Base-by-base conservation (phyloP, 495 filamentous ascomycete genomes). In the Barbatosphaeria neglecta region DNA sequence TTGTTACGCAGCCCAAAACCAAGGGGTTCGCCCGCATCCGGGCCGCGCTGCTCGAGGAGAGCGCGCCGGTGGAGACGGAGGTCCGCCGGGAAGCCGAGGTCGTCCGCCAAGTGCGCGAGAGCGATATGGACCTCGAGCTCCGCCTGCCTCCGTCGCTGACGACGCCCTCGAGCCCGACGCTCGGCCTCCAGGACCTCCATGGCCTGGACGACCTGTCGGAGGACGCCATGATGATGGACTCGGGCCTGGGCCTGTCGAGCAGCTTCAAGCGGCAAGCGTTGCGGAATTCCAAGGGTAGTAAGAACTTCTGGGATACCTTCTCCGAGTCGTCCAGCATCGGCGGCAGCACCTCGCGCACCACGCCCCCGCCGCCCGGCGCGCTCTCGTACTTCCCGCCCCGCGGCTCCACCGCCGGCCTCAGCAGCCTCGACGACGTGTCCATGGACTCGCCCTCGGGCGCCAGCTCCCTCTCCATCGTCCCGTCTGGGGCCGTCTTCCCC, bases 11-110 rank as follows among this genome's bases (percentile, higher is more conserved):
- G 84, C 92, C 92, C 15, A 99, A 99, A 68, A 87, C 90, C 0
- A 95, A 95, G 67, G 85, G 78, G 0, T 97, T 97, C 63, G 87
- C 90, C 2, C 83, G 92, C 3, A 93, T 99, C 54, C 79, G 84
- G 41, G 93, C 92, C 9, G 87, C 86, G 6, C 75, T 99, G 1
- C 70, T 82, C 42, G 92, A 97, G 63, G 92, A 99, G 65, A 76
- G 75, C 31, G 76, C 87, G 0, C 92, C 92, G 0, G 62, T 94
- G 22, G 93, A 97, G 50, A 82, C 81, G 37, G 92, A 99, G 61
- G 76, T 89, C 50, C 82, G 84, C 46, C 83, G 87, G 33, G 92
- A 99, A 69, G 87, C 90, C 11, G 89, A 97, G 65, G 89, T 96
- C 1, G 84, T 97, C 46, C 83, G 85, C 2, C 93, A 95, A 63